phyloP scores from a whole-genome alignment of 352 stramenopile species.

The Globisporangium orthogonon region DNA sequence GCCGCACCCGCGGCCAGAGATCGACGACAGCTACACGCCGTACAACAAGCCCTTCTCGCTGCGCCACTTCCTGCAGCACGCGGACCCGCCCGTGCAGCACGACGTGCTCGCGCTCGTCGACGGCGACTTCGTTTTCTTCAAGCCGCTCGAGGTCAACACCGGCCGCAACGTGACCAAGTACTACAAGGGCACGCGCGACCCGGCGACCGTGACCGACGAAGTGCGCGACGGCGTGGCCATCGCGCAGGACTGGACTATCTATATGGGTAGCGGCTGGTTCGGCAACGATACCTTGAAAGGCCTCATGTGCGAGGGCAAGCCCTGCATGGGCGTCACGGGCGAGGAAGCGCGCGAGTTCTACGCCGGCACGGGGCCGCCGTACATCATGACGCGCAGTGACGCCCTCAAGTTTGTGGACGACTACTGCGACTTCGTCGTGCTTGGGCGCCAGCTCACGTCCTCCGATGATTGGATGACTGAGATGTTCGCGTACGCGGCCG shows the following conservation, averaged over 20 bases:
- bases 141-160: conserved; percentile 26
- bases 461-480: conserved; percentile 41
- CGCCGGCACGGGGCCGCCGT: conserved; percentile 38
- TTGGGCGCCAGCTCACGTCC: conserved; percentile 9
- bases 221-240: conserved; percentile 33
- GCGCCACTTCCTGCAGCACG: conserved; percentile 19
- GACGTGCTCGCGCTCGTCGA: conserved; percentile 19
- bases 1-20: conserved; percentile 11
- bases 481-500: conserved; percentile 49
- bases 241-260: conserved; percentile 44
- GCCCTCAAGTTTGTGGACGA: conserved; percentile 16
- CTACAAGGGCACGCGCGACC: conserved; percentile 26
- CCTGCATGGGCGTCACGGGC: conserved; percentile 23
- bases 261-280: conserved; percentile 36
- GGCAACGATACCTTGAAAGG: conserved; percentile 15
- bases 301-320: conserved; percentile 28
- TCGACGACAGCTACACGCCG: conserved; percentile 18
- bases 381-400: conserved; percentile 34
- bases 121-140: conserved; percentile 12
- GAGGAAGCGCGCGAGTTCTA: conserved; percentile 37
- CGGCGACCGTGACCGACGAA: conserved; percentile 26
- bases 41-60: conserved; percentile 25
- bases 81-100: conserved; percentile 17
- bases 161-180: conserved; percentile 31
- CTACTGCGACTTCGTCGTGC: conserved; percentile 20